Base-by-base conservation (phyloP, 2,329 filamentous ascomycete genomes). In the Hypoxylon sp. region DNA sequence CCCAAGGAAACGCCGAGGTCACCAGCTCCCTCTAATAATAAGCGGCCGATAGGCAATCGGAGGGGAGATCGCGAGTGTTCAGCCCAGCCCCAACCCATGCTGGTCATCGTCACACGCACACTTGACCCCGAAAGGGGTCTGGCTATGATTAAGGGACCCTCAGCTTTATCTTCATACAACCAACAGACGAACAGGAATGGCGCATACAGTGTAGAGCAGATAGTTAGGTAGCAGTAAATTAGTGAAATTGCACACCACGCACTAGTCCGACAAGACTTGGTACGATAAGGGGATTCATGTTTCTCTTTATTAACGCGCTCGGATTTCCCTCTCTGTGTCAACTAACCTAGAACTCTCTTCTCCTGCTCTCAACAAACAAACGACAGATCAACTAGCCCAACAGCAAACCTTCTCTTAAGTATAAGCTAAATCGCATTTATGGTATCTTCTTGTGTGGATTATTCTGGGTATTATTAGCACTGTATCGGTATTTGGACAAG, bases 81-180 rank as follows among this genome's bases (percentile, higher is more conserved):
- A 62, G 58, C 40, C 49, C 22, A 55, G 51, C 48, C 55, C 48
- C 22, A n/a, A 25, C 22, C 44, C 61, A 61, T 56, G 55, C 58
- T 37, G 46, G 67, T 64, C 61, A 59, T 67, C 54, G 61, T 70
- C 68, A 70, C 68, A 68, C 64, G 68, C 64, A 31, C 64, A 67
- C 48, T 35, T 33, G 57, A 64, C 50, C 57, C 59, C 33, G 59
- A 57, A 42, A 62, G 20, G 31, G 22, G 42, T 40, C 55, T 31
- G 56, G 50, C 49, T 46, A 58, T 51, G 54, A 58, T 59, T 44
- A 31, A 35, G 25, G 51, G 42, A 6, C 27, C 11, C 58, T 66
- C 48, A 53, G 54, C 62, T 69, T 61, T 49, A 58, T 60, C 64
- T 64, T 46, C 22, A 48, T 51, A 44, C 14, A 44, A n/a, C 56